Base-by-base conservation (phyloP, 2,329 filamentous ascomycete genomes). In the Triangularia setosa region DNA sequence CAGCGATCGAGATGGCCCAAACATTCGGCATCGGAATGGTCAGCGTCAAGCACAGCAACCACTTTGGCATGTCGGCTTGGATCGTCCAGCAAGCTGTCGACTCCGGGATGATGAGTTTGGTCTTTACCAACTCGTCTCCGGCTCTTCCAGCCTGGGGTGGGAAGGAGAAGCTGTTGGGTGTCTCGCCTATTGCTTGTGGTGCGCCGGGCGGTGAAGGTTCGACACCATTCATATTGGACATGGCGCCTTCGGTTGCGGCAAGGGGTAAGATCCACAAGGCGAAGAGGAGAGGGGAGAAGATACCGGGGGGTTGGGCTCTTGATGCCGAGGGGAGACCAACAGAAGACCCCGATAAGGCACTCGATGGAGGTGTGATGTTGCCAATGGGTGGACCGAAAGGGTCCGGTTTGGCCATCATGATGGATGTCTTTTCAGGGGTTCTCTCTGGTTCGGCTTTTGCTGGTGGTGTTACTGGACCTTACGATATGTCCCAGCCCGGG, bases 341-440 rank as follows among this genome's bases (percentile, higher is more conserved):
- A 0, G 85, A 90, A 63, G 90, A 95, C 69, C 90, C 92, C 0
- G 84, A 81, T 1, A 82, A 81, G 21, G 92, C 91, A 0, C 77
- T 95, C 9, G 84, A 86, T 33, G 40, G 40, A 48, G 91, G 91
- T 1, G 90, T 93, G 3, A 94, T 95, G 91, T 77, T 94, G 21
- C 91, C 91, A 0, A 93, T 95, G 89, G 91, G 91, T 2, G 91
- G 92, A 0, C 90, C 91, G 0, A 95, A 95, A 75, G 92, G 92
- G 0, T 91, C 88, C 1, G 92, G 84, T 0, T 75, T 95, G 48
- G 80, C 90, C 0, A 85, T 95, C 62, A 94, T 93, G 90, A 95
- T 95, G 92, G 91, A 95, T 72, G 89, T 96, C 1, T 94, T 95
- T 73, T 93, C 90, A 0, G 91, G 91, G 0, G 88, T 91, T 0